phyloP scores from a whole-genome alignment of 1,284 basidiomycete genomes.

The Marasmius oreades region DNA sequence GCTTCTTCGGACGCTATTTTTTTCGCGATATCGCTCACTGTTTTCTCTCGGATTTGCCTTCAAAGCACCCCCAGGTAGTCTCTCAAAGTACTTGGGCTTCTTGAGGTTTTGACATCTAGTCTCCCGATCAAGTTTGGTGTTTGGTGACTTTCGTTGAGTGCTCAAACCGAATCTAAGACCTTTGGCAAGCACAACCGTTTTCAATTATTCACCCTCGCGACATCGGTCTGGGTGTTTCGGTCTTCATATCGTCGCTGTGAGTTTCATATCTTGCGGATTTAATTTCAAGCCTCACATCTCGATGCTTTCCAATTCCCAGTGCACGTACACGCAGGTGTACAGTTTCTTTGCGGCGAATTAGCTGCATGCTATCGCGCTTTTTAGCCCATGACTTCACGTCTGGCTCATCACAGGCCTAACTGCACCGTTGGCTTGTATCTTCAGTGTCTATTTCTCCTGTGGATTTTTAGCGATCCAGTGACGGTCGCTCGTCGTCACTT shows the following conservation, averaged over 20 bases:
- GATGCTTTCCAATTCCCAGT: not conserved
- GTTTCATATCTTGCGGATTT: not conserved
- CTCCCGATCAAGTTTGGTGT: no score
- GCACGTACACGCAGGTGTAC: not conserved
- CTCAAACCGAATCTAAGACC: no score
- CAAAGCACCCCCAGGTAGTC: no score
- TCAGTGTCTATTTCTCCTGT: not conserved
- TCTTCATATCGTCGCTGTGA: not conserved
- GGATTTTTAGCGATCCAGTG: not conserved
- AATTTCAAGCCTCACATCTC: not conserved
- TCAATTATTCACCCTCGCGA: no score
- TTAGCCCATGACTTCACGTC: not conserved
- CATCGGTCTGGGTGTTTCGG: not conserved
- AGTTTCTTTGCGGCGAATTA: not conserved
- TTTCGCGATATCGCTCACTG: no score
- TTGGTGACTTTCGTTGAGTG: no score
- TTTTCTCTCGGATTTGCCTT: no score
- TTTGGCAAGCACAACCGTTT: no score
- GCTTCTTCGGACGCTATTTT: no score
- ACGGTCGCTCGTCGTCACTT: not conserved
- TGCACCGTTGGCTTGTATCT: not conserved
- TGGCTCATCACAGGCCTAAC: no score
- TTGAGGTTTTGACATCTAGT: no score
- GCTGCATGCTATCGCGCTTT: not conserved
- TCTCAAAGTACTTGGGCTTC: no score